Evolutionary conservation across 129 eudicot species (phyloP).

Genomic region (Artemisia annua): DNA sequence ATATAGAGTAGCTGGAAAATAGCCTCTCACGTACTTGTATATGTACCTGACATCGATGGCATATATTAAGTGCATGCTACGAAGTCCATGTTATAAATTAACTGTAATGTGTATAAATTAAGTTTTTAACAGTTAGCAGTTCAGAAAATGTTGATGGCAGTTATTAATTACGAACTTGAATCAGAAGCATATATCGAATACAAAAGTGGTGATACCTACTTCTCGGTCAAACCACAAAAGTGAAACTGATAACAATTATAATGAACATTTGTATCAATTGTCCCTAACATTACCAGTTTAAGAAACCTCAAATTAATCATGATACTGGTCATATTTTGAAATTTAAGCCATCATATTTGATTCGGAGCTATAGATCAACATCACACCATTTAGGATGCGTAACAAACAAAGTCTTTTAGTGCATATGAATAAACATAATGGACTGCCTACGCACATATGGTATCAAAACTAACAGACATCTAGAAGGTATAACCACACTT

Average conservation of each 20-base stretch:
- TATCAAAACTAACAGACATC: too few species aligned
- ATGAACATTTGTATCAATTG: too few species aligned
- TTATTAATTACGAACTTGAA: neutral
- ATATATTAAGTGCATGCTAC: conserved; percentile 15
- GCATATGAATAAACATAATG: neutral
- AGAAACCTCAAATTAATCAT: too few species aligned
- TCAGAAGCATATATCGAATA: neutral
- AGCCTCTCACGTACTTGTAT: conserved; percentile 75
- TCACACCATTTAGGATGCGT: too few species aligned
- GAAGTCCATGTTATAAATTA: neutral
- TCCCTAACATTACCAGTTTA: too few species aligned
- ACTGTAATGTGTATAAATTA: neutral
- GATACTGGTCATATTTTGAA: too few species aligned
- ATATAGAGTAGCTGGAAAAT: conserved; percentile 75
- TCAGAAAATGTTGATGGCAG: neutral
- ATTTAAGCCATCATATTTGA: too few species aligned
- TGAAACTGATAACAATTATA: too few species aligned
- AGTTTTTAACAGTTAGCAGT: neutral
- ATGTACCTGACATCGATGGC: conserved; percentile 56
- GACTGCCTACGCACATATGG: too few species aligned
- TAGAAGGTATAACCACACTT: too few species aligned
- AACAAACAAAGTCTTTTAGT: neutral
- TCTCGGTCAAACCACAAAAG: too few species aligned
- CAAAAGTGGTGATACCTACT: neutral
- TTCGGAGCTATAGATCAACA: too few species aligned